Conservation (phyloP, 1,284 basidiomycete species). For the Cryptococcus jaspeensis region DNA sequence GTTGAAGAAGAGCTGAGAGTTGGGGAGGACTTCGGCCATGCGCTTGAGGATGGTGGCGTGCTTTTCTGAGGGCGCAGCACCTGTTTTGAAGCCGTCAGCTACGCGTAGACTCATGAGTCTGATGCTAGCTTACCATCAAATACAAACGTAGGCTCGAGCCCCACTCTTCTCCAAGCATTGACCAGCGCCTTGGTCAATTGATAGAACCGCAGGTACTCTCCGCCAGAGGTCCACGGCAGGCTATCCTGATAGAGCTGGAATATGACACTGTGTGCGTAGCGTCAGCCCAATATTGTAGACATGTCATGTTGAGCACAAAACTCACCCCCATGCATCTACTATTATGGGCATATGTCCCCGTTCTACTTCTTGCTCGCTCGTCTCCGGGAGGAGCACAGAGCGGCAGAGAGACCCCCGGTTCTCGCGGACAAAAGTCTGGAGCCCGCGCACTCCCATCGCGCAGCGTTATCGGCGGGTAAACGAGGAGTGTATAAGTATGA, state of each 20-base stretch:
- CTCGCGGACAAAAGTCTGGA: slow-evolving; percentile 74
- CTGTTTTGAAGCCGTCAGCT: slow-evolving; percentile 49
- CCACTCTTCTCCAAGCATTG: slow-evolving; percentile 68
- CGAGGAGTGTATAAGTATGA: too few species aligned
- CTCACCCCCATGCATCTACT: slow-evolving; percentile 87
- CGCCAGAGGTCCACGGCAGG: slow-evolving; percentile 80
- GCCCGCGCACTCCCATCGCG: slow-evolving; percentile 84
- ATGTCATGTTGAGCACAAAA: slow-evolving; percentile 21
- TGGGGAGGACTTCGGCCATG: slow-evolving; percentile 59
- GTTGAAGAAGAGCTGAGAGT: slow-evolving; percentile 75
- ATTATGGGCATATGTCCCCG: slow-evolving; percentile 56
- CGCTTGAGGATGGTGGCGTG: slow-evolving; percentile 68
- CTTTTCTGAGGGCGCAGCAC: slow-evolving; percentile 70
- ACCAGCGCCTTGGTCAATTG: slow-evolving; percentile 59
- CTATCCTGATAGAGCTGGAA: slow-evolving; percentile 65
- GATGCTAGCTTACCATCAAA: slow-evolving; percentile 70
- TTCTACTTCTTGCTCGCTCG: slow-evolving; percentile 6
- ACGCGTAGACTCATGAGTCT: too few species aligned
- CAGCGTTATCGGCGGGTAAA: too few species aligned
- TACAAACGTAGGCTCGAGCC: slow-evolving; percentile 75
- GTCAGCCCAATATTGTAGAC: neutral
- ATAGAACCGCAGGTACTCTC: slow-evolving; percentile 69
- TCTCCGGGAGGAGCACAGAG: slow-evolving; percentile 52
- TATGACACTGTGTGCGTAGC: slow-evolving; percentile 65
- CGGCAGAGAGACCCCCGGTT: slow-evolving; percentile 63